phyloP scores from a whole-genome alignment of 768 basidiomycete species.

The Ramaria rubella region DNA sequence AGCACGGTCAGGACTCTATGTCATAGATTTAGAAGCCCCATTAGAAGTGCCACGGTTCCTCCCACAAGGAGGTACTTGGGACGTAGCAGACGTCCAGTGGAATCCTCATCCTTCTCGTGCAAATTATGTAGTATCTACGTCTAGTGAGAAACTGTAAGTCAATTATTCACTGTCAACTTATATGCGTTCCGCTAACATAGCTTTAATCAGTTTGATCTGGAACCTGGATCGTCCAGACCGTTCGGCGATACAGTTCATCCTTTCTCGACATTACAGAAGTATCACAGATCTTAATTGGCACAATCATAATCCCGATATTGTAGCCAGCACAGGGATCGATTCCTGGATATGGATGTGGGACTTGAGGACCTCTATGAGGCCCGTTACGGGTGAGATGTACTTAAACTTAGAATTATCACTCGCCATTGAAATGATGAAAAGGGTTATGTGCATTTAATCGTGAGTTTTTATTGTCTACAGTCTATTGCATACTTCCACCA shows the following conservation, averaged over 20 bases:
- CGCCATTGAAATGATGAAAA: conserved; percentile 11
- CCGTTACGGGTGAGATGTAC: conserved; percentile 50
- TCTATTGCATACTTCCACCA: conserved; percentile 5
- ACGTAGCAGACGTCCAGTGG: conserved; percentile 91
- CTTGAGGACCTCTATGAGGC: conserved; percentile 59
- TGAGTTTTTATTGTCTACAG: conserved; percentile 20
- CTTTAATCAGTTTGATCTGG: conserved; percentile 71
- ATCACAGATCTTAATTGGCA: conserved; percentile 99
- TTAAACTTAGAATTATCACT: background rate
- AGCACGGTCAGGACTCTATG: conserved; percentile 78
- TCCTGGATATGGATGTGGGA: conserved; percentile 97
- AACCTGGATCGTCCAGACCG: conserved; percentile 71
- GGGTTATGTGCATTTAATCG: conserved; percentile 57
- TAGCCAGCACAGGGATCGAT: conserved; percentile 89
- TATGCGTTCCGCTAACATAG: background rate
- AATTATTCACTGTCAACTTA: background rate
- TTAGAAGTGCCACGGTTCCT: conserved; percentile 86
- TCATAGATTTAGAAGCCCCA: conserved; percentile 88
- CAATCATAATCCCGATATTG: conserved; percentile 71
- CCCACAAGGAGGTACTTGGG: conserved; percentile 95
- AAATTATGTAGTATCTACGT: conserved; percentile 83
- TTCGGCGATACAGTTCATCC: conserved; percentile 75
- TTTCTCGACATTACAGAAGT: conserved; percentile 87
- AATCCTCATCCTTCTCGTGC: conserved; percentile 72
- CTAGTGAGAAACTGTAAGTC: conserved; percentile 77